These are phyloP conservation scores for Nelumbo lutea DNA, from an alignment of 164 flowering plant species.

Conservation along the genomic window DNA sequence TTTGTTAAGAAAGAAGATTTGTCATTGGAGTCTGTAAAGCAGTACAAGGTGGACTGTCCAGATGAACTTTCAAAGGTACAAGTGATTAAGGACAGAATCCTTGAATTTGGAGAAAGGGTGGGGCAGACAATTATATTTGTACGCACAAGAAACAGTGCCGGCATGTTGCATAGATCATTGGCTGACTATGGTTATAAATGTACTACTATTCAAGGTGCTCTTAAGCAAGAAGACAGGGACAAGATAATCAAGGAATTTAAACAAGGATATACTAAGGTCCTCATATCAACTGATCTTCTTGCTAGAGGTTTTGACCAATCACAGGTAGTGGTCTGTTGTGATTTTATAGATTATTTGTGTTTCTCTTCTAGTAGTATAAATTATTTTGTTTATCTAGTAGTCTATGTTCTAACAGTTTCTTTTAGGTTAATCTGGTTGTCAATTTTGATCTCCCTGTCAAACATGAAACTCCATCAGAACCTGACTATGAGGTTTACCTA, in stretches of 20 bases:
- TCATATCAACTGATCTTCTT: constrained; percentile 89
- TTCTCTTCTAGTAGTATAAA: background rate
- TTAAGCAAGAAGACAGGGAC: constrained; percentile 62
- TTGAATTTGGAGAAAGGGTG: constrained; percentile 68
- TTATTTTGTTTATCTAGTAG: no score
- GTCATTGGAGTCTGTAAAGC: constrained; percentile 78
- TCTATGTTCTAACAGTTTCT: constrained; percentile 8
- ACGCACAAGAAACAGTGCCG: constrained; percentile 51
- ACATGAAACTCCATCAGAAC: constrained; percentile 36
- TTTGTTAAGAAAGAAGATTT: constrained; percentile 95
- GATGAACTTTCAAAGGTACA: constrained; percentile 63
- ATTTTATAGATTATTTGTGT: constrained; percentile 1
- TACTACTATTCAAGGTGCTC: constrained; percentile 79
- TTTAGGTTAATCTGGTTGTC: constrained; percentile 77
- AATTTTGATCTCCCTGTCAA: constrained; percentile 69
- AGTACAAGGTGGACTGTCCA: constrained; percentile 80
- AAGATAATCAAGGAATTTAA: constrained; percentile 84
- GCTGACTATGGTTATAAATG: constrained; percentile 59
- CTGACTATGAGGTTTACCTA: constrained; percentile 84
- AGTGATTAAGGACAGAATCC: constrained; percentile 64
- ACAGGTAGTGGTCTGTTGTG: constrained; percentile 41
- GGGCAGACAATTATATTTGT: constrained; percentile 96
- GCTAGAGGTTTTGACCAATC: constrained; percentile 96
- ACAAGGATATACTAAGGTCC: constrained; percentile 82
- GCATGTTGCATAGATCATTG: constrained; percentile 50